Conservation (phyloP, 768 basidiomycete genomes). For the Pleurotus eryngii region DNA sequence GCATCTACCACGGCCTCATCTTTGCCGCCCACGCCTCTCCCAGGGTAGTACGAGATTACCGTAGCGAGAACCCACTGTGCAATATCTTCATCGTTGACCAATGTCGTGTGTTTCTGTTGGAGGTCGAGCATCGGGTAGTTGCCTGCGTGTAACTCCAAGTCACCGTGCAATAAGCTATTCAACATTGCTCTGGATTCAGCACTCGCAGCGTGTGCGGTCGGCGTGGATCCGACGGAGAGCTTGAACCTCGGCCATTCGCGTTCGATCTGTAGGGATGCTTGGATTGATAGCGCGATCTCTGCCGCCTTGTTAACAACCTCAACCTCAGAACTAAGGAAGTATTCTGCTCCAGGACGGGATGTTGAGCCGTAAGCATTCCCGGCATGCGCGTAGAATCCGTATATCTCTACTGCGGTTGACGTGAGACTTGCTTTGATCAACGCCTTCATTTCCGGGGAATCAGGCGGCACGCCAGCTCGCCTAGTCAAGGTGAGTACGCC, state of each 20-base stretch:
- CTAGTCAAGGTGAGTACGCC: slow-evolving; percentile 33
- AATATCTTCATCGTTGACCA: slow-evolving; percentile 54
- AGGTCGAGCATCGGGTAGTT: slow-evolving; percentile 84
- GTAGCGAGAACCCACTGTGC: slow-evolving; percentile 68
- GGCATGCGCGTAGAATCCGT: slow-evolving; percentile 83
- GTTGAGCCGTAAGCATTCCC: slow-evolving; percentile 77
- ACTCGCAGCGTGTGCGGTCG: slow-evolving; percentile 77
- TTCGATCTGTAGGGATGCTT: slow-evolving; percentile 20
- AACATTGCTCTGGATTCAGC: slow-evolving; percentile 43
- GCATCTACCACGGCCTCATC: slow-evolving; percentile 82
- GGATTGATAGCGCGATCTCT: slow-evolving; percentile 44
- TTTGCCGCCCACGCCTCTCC: slow-evolving; percentile 52
- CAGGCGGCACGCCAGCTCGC: slow-evolving; percentile 66
- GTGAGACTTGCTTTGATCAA: slow-evolving; percentile 51
- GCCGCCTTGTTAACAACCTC: slow-evolving; percentile 68
- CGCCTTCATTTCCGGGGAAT: slow-evolving; percentile 49
- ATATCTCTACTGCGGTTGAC: slow-evolving; percentile 58
- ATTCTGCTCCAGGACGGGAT: slow-evolving; percentile 59
- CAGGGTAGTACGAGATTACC: slow-evolving; percentile 79
- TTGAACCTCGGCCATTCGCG: slow-evolving; percentile 47
- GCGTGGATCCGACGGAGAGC: slow-evolving; percentile 83
- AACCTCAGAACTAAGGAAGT: slow-evolving; percentile 68
- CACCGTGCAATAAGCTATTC: slow-evolving; percentile 48
- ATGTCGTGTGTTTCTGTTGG: slow-evolving; percentile 74
- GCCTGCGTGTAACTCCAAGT: slow-evolving; percentile 76